Percentiles rank a stretch among this genome's conserved stretches.
Evolutionary conservation across 2,329 filamentous ascomycete species (phyloP).

Genomic region (Aspergillus sp.): DNA sequence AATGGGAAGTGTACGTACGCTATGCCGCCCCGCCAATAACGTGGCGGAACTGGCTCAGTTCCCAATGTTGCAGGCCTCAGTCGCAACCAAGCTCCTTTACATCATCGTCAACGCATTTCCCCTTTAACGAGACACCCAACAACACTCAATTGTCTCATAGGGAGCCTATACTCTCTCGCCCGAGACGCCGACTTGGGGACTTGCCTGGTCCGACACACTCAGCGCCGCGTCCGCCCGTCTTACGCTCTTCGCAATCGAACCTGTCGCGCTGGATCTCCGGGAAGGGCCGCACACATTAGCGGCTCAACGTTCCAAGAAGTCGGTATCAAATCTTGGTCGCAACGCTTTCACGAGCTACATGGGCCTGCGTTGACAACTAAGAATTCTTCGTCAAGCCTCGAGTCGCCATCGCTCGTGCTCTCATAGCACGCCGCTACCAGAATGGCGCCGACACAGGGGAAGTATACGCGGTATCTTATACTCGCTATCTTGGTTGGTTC

Average conservation of each 20-base stretch:
- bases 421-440: not conserved
- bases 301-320: not conserved
- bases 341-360: not conserved
- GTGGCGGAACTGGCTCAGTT: not conserved
- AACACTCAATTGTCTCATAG: not conserved
- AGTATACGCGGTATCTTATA: conserved; percentile 19
- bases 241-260: not conserved
- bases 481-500: conserved; percentile 15
- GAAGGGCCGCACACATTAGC: not conserved
- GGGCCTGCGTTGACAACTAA: not conserved
- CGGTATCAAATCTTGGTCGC: not conserved
- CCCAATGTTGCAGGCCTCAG: not conserved
- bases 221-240: not conserved
- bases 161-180: not conserved
- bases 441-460: conserved; percentile 19
- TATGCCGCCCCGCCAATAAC: conserved; percentile 6
- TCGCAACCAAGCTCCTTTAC: not conserved
- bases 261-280: not conserved
- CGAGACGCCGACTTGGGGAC: not conserved
- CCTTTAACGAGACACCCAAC: not conserved
- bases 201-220: not conserved
- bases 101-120: not conserved
- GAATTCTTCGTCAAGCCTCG: not conserved
- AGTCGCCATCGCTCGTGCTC: conserved; percentile 59
- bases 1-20: not conserved